phyloP scores from a whole-genome alignment of 1,284 basidiomycete genomes.

The Fomitopsis betulina region DNA sequence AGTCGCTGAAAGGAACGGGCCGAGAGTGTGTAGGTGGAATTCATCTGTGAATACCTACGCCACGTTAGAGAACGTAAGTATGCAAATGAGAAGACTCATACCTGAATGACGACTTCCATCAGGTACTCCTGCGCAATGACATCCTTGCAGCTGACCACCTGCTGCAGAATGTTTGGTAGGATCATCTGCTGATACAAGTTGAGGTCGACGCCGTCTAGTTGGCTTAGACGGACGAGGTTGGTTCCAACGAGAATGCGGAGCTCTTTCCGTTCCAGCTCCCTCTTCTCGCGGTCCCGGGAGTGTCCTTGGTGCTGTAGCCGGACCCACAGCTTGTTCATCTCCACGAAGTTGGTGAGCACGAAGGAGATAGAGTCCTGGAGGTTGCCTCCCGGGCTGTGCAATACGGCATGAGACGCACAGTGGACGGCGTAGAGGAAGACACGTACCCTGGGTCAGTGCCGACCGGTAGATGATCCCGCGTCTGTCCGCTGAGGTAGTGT shows the following conservation, averaged over 20 bases:
- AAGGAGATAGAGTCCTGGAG: conserved; percentile 92
- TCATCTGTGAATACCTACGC: conserved; percentile 90
- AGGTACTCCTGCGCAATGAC: conserved; percentile 96
- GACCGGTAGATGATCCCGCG: conserved; percentile 89
- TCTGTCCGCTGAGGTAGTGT: conserved; percentile 94
- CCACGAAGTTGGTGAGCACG: conserved; percentile 95
- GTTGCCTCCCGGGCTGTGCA: conserved; percentile 73
- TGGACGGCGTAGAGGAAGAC: not conserved
- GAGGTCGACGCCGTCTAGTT: conserved; percentile 91
- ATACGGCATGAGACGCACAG: not conserved
- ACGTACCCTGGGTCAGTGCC: conserved; percentile 78
- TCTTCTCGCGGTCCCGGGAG: conserved; percentile 91
- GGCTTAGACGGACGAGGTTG: conserved; percentile 89
- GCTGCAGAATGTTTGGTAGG: conserved; percentile 87
- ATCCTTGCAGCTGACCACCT: conserved; percentile 95
- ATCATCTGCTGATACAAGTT: conserved; percentile 84
- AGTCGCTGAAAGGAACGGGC: conserved; percentile 89
- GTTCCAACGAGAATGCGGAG: conserved; percentile 93
- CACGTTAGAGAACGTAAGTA: not conserved
- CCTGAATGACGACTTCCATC: conserved; percentile 98
- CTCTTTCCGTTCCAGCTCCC: conserved; percentile 91
- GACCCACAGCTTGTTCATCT: conserved; percentile 99
- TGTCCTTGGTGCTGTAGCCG: conserved; percentile 94
- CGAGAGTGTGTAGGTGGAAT: conserved; percentile 90
- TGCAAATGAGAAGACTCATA: conserved; percentile 20